Percentiles rank a stretch among this genome's conserved stretches.
These are phyloP conservation scores for Apiospora sp. DNA, from an alignment of 2,329 filamentous ascomycete genomes.

Conservation along the genomic window DNA sequence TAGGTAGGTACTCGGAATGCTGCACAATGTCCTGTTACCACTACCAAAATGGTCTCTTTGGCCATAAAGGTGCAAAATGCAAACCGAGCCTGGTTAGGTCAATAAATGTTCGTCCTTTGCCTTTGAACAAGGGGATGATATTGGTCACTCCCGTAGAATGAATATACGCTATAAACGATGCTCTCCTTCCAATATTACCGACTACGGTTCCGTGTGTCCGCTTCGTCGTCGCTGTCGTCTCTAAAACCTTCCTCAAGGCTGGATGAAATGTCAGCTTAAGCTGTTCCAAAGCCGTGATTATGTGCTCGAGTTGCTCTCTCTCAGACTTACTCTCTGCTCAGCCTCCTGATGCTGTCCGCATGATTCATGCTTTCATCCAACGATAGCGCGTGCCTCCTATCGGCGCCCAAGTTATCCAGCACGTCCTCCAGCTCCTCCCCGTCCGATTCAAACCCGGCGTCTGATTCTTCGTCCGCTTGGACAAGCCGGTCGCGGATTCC, in stretches of 20 bases:
- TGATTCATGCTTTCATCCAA: slow-evolving; percentile 45
- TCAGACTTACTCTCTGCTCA: slow-evolving; percentile 74
- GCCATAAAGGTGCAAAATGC: not conserved
- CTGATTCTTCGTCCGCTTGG: slow-evolving; percentile 49
- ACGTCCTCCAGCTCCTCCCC: slow-evolving; percentile 74
- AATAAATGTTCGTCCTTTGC: not conserved
- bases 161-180: not conserved
- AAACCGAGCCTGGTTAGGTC: not conserved
- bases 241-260: slow-evolving; percentile 76
- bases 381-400: slow-evolving; percentile 52
- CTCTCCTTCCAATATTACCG: not conserved
- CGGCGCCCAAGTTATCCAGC: slow-evolving; percentile 53
- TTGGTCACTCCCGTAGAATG: not conserved
- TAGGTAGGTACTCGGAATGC: not conserved
- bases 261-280: slow-evolving; percentile 30
- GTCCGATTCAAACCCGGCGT: slow-evolving; percentile 68
- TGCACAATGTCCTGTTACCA: not conserved
- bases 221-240: slow-evolving; percentile 74
- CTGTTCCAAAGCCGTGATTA: slow-evolving; percentile 29
- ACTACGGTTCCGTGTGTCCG: slow-evolving; percentile 30
- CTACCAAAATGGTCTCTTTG: not conserved
- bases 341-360: slow-evolving; percentile 62
- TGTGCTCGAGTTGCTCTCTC: slow-evolving; percentile 26
- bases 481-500: slow-evolving; percentile 50
- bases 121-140: not conserved